Percentiles rank a stretch among this genome's conserved stretches.
Conservation (phyloP, 768 basidiomycete genomes). For the Cantharellus cinnabarinus region DNA sequence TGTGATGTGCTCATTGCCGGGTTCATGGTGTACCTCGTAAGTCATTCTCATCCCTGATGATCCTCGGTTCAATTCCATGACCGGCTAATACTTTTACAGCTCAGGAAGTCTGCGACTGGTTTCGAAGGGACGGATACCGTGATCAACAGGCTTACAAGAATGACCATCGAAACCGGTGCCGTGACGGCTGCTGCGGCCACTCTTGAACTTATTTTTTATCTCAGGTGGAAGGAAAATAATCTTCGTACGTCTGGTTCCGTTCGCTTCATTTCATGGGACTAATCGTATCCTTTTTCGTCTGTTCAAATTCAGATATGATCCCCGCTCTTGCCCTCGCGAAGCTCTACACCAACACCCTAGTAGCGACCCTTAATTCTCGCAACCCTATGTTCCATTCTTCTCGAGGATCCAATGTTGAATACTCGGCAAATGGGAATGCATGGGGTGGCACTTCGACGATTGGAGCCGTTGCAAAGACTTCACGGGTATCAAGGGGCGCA, state of each 20-base stretch:
- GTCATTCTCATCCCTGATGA: not conserved
- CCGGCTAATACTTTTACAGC: not conserved
- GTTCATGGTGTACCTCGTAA: slow-evolving; percentile 1
- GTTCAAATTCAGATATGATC: not conserved
- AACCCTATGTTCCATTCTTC: not conserved
- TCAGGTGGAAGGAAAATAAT: slow-evolving; percentile 4
- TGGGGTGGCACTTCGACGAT: not conserved
- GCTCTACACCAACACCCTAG: slow-evolving; percentile 7
- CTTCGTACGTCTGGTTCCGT: slow-evolving; percentile 1
- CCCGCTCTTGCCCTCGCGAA: slow-evolving; percentile 6
- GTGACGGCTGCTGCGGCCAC: slow-evolving; percentile 5
- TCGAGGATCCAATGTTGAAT: not conserved
- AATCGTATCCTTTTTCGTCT: not conserved
- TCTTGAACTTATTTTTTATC: slow-evolving; percentile 5
- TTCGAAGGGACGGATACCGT: slow-evolving; percentile 1
- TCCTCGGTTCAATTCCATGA: not conserved
- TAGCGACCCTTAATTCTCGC: slow-evolving; percentile 7
- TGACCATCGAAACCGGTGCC: slow-evolving; percentile 8
- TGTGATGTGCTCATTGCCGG: slow-evolving; percentile 6
- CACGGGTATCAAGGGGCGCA: too few species aligned
- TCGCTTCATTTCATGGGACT: not conserved
- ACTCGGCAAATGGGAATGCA: not conserved
- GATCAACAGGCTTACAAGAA: slow-evolving; percentile 4
- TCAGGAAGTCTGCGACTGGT: not conserved
- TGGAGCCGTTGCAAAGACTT: too few species aligned